phyloP scores from a whole-genome alignment of 108 stramenopile species.

The Pseudonitzschia multiseries region DNA sequence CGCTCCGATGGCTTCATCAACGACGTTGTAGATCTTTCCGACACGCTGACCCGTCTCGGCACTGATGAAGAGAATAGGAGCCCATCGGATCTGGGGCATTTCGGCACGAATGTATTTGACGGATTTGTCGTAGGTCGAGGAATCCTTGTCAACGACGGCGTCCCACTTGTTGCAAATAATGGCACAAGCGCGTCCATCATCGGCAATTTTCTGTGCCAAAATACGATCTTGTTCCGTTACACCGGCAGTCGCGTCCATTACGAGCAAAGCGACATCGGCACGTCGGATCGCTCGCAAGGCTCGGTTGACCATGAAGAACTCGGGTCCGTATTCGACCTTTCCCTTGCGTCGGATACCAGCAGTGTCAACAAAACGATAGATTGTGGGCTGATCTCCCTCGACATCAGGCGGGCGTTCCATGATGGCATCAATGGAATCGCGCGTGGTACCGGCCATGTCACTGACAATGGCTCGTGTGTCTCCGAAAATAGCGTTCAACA shows the following conservation, averaged over 20 bases:
- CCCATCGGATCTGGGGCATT: slow-evolving; percentile 90
- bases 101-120: slow-evolving; percentile 87
- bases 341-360: slow-evolving; percentile 96
- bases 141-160: slow-evolving; percentile 93
- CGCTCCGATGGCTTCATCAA: slow-evolving; percentile 85
- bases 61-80: slow-evolving; percentile 94
- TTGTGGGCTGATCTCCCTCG: slow-evolving; percentile 59
- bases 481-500: slow-evolving; percentile 93
- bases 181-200: slow-evolving; percentile 96
- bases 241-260: slow-evolving; percentile 95
- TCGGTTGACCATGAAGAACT: slow-evolving; percentile 98
- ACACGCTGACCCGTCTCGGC: slow-evolving; percentile 94
- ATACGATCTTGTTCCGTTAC: slow-evolving; percentile 95
- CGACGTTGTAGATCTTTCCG: slow-evolving; percentile 87
- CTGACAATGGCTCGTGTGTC: slow-evolving; percentile 90
- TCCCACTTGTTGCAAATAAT: slow-evolving; percentile 99
- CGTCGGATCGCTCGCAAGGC: slow-evolving; percentile 94
- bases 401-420: slow-evolving; percentile 79
- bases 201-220: slow-evolving; percentile 87
- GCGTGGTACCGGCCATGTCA: slow-evolving; percentile 95
- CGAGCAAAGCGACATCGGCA: slow-evolving; percentile 91
- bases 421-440: slow-evolving; percentile 96
- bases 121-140: slow-evolving; percentile 75
- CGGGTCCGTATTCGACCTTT: slow-evolving; percentile 94
- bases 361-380: slow-evolving; percentile 96